Base-by-base conservation (phyloP, 2,329 filamentous ascomycete genomes). In the Pestalotiopsis sp. region DNA sequence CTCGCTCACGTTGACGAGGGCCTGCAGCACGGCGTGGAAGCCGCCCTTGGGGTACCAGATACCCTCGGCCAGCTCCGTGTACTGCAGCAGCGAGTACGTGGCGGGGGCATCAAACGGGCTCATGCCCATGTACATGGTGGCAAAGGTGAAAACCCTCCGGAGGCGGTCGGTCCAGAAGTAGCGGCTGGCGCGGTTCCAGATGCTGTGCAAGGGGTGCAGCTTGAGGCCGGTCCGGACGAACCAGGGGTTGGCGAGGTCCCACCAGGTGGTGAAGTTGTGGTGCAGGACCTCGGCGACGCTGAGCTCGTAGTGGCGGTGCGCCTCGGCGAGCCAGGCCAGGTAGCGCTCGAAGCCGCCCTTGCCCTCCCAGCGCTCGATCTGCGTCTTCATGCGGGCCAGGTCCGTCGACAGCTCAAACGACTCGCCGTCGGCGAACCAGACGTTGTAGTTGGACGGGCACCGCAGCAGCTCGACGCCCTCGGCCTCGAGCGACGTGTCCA, bases 91-190 rank as follows among this genome's bases (percentile, higher is more conserved):
- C 63, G 87, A 90, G 79, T 94, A 94, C 2, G 92, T 93, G 3
- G 89, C 91, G 0, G 92, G 92, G 0, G 92, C 91, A 75, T 93
- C 90, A 75, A 92, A 94, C 0, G 92, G 92, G 67, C 86, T 90
- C 92, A 94, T 94, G 0, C 92, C 92, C 89, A 94, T 92, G 75
- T 94, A 94, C 92, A 94, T 94, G 73, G 90, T 93, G 25, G 88
- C 91, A 78, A 94, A 94, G 0, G 92, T 93, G 72, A 94, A 94
- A 0, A 92, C 91, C 31, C 91, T 81, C 70, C 92, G 83, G 74
- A 94, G 75, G 68, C 91, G 82, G 75, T 93, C 91, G 0, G 90
- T 91, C 83, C 83, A 86, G 77, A 94, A 94, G 74, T 93, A 93
- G 70, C 85, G 85, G 31, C 86, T 83, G 3, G 91, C 89, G 36